A percentile compares a stretch with the other conserved stretches of the same genome.
These are phyloP conservation scores for Papiliotrema flavescens DNA, from an alignment of 1,284 basidiomycete species.

Conservation along the genomic window DNA sequence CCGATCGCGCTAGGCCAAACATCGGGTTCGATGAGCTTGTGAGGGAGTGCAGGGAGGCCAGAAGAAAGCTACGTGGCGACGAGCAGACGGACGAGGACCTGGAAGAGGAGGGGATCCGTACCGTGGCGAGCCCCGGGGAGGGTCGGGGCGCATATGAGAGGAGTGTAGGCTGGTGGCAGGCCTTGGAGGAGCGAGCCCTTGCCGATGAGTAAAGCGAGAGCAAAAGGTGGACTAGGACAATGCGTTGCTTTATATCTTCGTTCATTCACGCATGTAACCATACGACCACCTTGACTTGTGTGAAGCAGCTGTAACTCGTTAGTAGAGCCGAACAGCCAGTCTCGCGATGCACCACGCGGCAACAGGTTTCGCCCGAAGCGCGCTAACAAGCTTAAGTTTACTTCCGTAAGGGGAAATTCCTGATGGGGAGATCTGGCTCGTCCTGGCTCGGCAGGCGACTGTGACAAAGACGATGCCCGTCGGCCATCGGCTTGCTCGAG, in stretches of 20 bases:
- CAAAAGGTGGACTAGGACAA: no score
- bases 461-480: background rate
- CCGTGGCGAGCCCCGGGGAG: constrained; percentile 23
- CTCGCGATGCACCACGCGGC: no score
- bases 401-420: background rate
- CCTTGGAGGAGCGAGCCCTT: constrained; percentile 25
- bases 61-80: constrained; percentile 1
- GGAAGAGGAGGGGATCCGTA: constrained; percentile 30
- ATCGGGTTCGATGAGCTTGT: constrained; percentile 27
- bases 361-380: no score
- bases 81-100: constrained; percentile 1
- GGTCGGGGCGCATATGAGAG: constrained; percentile 21
- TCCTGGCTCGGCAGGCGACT: background rate
- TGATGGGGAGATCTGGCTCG: background rate
- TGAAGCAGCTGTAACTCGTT: no score
- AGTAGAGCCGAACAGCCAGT: no score
- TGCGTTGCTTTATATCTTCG: no score
- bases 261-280: no score
- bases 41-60: constrained; percentile 19
- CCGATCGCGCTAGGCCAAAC: constrained; percentile 9
- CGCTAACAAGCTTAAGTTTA: background rate
- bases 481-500: background rate
- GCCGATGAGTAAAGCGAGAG: background rate
- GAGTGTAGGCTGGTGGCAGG: constrained; percentile 27
- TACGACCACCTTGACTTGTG: no score